A percentile compares a stretch with the other conserved stretches of the same genome.
phyloP scores from a whole-genome alignment of 371 early-diverging fungal genomes.

The Circinella minor region DNA sequence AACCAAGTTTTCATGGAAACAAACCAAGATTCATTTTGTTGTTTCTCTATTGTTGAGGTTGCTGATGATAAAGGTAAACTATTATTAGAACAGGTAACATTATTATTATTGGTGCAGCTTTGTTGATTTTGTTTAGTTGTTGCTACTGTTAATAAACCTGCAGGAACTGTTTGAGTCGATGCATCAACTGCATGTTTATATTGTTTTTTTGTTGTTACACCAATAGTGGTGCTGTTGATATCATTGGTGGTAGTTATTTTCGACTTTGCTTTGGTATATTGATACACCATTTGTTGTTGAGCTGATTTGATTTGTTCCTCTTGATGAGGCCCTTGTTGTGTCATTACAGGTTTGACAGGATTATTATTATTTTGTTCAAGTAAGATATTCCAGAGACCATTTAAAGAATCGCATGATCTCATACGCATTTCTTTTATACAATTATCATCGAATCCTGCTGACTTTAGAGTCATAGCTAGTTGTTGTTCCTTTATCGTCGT shows the following conservation, averaged over 20 bases:
- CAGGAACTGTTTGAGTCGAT: constrained; percentile 11
- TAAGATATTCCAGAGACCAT: constrained; percentile 76
- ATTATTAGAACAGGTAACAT: neutral
- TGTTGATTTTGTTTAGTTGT: neutral
- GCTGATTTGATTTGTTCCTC: constrained; percentile 6
- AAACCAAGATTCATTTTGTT: constrained; percentile 44
- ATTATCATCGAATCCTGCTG: constrained; percentile 69
- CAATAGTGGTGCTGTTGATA: too few relatives aligned
- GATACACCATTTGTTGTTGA: neutral
- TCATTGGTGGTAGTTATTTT: neutral
- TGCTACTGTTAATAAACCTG: neutral
- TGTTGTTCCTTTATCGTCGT: constrained; percentile 48
- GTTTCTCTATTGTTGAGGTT: constrained; percentile 17
- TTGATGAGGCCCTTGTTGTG: neutral
- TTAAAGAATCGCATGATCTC: constrained; percentile 67
- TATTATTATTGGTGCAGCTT: neutral
- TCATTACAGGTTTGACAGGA: neutral
- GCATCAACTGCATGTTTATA: constrained; percentile 6
- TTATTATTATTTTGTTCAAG: constrained; percentile 33
- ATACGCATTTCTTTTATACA: constrained; percentile 64
- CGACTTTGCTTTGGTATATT: neutral
- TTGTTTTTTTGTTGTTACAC: too few relatives aligned
- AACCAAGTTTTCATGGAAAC: constrained; percentile 53
- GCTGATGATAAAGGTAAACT: neutral
- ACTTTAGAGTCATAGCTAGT: constrained; percentile 52